Percentiles rank a stretch among this genome's conserved stretches.
Evolutionary conservation across 306 rosid species (phyloP).

Genomic region (Boehmeria nivea): DNA sequence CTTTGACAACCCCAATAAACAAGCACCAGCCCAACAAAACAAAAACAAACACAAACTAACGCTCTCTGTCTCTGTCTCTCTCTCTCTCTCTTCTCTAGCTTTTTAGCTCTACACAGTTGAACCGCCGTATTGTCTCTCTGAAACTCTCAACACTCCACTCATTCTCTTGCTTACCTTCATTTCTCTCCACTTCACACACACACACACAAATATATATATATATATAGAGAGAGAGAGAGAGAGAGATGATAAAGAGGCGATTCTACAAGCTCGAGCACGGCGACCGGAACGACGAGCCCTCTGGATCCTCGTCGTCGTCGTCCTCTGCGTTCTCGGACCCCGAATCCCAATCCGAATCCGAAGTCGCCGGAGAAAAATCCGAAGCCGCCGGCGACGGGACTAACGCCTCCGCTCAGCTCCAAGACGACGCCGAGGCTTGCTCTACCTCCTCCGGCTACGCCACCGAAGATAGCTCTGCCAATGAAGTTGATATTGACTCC

Average conservation of each 20-base stretch:
- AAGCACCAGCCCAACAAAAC: no score
- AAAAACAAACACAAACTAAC: not conserved
- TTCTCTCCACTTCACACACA: not conserved
- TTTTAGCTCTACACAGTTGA: not conserved
- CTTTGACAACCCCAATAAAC: no score
- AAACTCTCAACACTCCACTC: no score
- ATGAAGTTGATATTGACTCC: slow-evolving; percentile 43
- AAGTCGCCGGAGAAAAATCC: slow-evolving; percentile 29
- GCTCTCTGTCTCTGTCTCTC: not conserved
- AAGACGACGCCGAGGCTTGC: slow-evolving; percentile 31
- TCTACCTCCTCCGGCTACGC: slow-evolving; percentile 72
- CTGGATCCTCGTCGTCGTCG: slow-evolving; percentile 40
- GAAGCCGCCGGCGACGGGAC: slow-evolving; percentile 31
- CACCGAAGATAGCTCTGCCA: slow-evolving; percentile 68
- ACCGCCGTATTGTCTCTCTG: no score
- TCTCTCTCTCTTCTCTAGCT: not conserved
- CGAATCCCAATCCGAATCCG: slow-evolving; percentile 45
- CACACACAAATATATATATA: not conserved
- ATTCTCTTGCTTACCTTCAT: not conserved
- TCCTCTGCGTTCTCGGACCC: slow-evolving; percentile 61
- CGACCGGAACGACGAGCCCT: slow-evolving; percentile 39
- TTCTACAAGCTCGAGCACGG: slow-evolving; percentile 68
- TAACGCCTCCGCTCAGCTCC: slow-evolving; percentile 4
- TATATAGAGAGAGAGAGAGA: not conserved
- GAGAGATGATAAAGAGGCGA: slow-evolving; percentile 72